Conservation (phyloP, 108 stramenopile species). For the Fragilariopsis cylindrus region DNA sequence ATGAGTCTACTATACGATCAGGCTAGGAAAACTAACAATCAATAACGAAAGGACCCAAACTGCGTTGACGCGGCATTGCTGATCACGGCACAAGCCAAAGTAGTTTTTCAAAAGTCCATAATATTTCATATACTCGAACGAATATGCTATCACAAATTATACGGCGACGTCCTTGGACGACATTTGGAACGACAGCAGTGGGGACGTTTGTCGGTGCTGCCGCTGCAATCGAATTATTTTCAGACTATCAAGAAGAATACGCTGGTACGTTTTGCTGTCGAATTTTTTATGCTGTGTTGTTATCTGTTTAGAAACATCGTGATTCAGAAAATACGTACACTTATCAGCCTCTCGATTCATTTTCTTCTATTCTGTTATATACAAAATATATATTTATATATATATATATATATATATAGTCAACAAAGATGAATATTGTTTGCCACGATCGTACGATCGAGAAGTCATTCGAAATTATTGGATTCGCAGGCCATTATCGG, state of each 20-base stretch:
- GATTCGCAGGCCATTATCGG: constrained; percentile 67
- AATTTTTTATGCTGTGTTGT: not conserved
- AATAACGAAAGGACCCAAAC: not conserved
- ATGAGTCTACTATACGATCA: no score
- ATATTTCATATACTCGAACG: not conserved
- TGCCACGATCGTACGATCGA: constrained; percentile 65
- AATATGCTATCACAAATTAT: constrained; percentile 1
- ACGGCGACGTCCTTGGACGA: constrained; percentile 14
- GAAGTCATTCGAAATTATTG: constrained; percentile 61
- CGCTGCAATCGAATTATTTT: constrained; percentile 6
- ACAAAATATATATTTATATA: no score
- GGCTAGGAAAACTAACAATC: not conserved
- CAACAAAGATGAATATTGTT: constrained; percentile 15
- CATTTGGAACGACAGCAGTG: not conserved
- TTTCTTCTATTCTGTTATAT: no score
- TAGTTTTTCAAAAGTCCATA: not conserved
- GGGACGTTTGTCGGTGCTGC: not conserved
- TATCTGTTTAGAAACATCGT: no score
- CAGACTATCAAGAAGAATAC: constrained; percentile 16
- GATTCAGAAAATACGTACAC: no score
- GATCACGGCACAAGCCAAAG: no score
- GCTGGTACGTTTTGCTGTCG: not conserved
- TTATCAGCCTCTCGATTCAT: no score
- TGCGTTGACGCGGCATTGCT: no score
- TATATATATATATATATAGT: not conserved